phyloP scores from a whole-genome alignment of 306 rosid species.

The Glycine tomentella region DNA sequence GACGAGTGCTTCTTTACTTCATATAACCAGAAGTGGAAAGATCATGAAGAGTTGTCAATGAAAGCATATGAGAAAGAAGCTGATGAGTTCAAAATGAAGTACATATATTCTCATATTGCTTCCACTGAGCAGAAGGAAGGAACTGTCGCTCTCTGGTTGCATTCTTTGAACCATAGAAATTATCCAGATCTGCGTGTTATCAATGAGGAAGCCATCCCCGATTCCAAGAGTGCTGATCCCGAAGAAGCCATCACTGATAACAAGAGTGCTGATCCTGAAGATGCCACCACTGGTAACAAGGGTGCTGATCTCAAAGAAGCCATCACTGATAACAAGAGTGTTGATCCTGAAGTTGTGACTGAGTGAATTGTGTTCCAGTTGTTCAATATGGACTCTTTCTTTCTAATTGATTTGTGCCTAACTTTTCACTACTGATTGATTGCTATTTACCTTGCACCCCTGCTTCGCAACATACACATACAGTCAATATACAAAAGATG shows the following conservation, averaged over 20 bases:
- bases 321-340: background rate
- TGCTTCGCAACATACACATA: background rate
- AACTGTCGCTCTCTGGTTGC: conserved; percentile 86
- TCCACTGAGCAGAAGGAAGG: conserved; percentile 84
- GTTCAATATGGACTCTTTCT: conserved; percentile 33
- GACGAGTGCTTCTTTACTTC: conserved; percentile 90
- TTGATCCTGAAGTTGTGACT: conserved; percentile 45
- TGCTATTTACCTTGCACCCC: conserved; percentile 1
- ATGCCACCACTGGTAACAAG: background rate
- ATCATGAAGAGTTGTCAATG: conserved; percentile 90
- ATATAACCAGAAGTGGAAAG: conserved; percentile 94
- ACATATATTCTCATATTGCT: conserved; percentile 81
- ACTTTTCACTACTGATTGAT: conserved; percentile 23
- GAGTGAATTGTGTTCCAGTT: conserved; percentile 44
- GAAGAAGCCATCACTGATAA: background rate
- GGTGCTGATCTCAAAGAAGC: no score
- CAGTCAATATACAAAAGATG: background rate
- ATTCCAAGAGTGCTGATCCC: conserved; percentile 30
- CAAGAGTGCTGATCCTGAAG: background rate
- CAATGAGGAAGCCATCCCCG: conserved; percentile 39
- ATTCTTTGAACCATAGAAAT: conserved; percentile 89
- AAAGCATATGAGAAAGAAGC: conserved; percentile 77
- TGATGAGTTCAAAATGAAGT: conserved; percentile 80
- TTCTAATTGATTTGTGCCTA: conserved; percentile 36
- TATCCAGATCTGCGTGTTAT: conserved; percentile 71